Evolutionary conservation across 2,329 filamentous ascomycete species (phyloP).

Genomic region (Sporothrix brasiliensis): DNA sequence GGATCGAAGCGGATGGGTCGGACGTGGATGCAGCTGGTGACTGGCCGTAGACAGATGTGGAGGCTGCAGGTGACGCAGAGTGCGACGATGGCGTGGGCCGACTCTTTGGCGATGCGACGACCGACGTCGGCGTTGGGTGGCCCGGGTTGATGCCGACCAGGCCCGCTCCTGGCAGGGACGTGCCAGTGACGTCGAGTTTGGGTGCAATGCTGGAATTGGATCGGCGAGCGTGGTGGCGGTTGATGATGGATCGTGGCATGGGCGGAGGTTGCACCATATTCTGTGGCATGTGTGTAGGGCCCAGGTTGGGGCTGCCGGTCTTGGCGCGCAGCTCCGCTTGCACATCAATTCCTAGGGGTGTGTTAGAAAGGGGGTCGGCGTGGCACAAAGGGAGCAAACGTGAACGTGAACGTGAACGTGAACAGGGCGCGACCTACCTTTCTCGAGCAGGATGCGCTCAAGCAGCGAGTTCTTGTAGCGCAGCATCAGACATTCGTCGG

Average conservation of each 20-base stretch:
- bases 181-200: slow-evolving; percentile 64
- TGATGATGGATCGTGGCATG: slow-evolving; percentile 78
- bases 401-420: neutral
- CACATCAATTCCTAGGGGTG: slow-evolving; percentile 80
- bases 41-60: slow-evolving; percentile 48
- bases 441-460: slow-evolving; percentile 93
- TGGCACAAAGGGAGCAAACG: neutral
- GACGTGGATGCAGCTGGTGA: slow-evolving; percentile 50
- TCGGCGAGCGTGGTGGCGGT: slow-evolving; percentile 73
- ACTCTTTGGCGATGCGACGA: slow-evolving; percentile 67
- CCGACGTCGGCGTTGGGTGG: slow-evolving; percentile 49
- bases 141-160: slow-evolving; percentile 40
- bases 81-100: slow-evolving; percentile 85
- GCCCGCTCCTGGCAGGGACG: slow-evolving; percentile 49
- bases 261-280: slow-evolving; percentile 73
- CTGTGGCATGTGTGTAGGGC: slow-evolving; percentile 67
- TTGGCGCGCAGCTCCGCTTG: slow-evolving; percentile 93
- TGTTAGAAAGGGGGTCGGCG: slow-evolving; percentile 14
- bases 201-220: slow-evolving; percentile 75
- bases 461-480: slow-evolving; percentile 97
- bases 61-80: slow-evolving; percentile 58
- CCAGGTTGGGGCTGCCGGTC: slow-evolving; percentile 81
- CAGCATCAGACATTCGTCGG: slow-evolving; percentile 96
- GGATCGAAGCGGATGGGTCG: slow-evolving; percentile 50
- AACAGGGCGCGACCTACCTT: slow-evolving; percentile 60